phyloP scores from a whole-genome alignment of 192 early-diverging fungal genomes.

The Umbelopsis isabellina region DNA sequence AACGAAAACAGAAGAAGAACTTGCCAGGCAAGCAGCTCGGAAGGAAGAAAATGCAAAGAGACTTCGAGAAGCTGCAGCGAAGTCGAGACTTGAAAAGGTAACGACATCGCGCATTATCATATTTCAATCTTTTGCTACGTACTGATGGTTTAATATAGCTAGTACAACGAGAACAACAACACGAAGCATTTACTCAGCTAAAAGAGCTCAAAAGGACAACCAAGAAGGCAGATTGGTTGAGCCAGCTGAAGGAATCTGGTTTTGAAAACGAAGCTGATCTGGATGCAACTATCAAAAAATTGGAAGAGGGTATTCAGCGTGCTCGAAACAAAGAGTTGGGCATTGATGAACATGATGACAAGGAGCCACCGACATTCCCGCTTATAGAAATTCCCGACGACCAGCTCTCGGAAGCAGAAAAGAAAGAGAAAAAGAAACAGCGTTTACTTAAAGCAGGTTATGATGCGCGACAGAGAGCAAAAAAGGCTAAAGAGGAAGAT shows the following conservation, averaged over 20 bases:
- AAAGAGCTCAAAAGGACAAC: slow-evolving; percentile 44
- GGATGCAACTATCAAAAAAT: slow-evolving; percentile 70
- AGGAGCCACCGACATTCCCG: slow-evolving; percentile 73
- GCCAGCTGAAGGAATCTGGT: slow-evolving; percentile 61
- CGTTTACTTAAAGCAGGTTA: slow-evolving; percentile 74
- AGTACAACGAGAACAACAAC: slow-evolving; percentile 67
- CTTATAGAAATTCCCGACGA: slow-evolving; percentile 81
- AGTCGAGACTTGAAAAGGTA: slow-evolving; percentile 83
- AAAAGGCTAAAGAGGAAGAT: slow-evolving; percentile 75
- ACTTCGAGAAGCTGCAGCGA: slow-evolving; percentile 81
- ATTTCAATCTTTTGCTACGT: background rate
- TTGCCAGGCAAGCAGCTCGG: slow-evolving; percentile 66
- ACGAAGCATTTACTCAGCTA: slow-evolving; percentile 59
- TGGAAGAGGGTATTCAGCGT: slow-evolving; percentile 66
- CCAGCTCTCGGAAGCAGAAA: slow-evolving; percentile 75
- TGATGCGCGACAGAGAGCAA: slow-evolving; percentile 75
- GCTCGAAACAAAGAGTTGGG: slow-evolving; percentile 83
- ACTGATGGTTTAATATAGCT: slow-evolving; percentile 37
- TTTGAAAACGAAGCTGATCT: slow-evolving; percentile 74
- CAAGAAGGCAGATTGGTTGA: slow-evolving; percentile 56
- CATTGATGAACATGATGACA: slow-evolving; percentile 76
- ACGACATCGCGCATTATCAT: background rate
- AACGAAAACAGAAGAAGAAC: slow-evolving; percentile 81
- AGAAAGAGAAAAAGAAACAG: slow-evolving; percentile 86
- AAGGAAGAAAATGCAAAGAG: slow-evolving; percentile 71